Conservation (phyloP, 1,139 yeast species). For the Sugiyamaella neomexicana region DNA sequence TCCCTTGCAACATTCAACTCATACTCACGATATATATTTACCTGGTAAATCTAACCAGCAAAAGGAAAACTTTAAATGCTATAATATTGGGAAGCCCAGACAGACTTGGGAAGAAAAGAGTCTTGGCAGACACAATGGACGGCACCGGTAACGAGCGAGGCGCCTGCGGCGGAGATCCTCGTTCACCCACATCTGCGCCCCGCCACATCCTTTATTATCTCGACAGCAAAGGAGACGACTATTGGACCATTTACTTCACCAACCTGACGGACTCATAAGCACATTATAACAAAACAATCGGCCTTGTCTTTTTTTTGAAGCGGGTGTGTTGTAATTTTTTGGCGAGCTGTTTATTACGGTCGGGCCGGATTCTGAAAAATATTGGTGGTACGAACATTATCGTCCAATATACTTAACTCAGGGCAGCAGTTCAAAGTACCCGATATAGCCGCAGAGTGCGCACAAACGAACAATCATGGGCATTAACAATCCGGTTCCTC, state of each 20-base stretch:
- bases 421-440: neutral
- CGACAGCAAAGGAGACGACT: neutral
- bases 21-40: too few relatives aligned
- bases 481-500: conserved; percentile 91
- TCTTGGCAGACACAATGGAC: neutral
- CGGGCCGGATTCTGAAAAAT: too few relatives aligned
- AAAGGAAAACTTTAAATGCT: too few relatives aligned
- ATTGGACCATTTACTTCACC: too few relatives aligned
- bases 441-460: conserved; percentile 7
- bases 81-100: too few relatives aligned
- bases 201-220: conserved; percentile 15
- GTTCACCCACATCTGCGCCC: neutral
- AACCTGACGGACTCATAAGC: neutral
- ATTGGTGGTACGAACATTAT: too few relatives aligned
- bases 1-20: too few relatives aligned
- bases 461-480: conserved; percentile 50
- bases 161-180: neutral
- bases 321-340: too few relatives aligned
- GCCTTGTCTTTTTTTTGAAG: neutral
- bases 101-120: too few relatives aligned
- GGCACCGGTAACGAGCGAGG: neutral
- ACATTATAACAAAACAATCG: neutral
- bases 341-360: too few relatives aligned
- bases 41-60: too few relatives aligned
- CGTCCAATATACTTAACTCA: too few relatives aligned